Evolutionary conservation across 208 protist species (phyloP), one percentile per base, ranked within the genome.

Genomic region (Acanthamoeba polyphaga): DNA sequence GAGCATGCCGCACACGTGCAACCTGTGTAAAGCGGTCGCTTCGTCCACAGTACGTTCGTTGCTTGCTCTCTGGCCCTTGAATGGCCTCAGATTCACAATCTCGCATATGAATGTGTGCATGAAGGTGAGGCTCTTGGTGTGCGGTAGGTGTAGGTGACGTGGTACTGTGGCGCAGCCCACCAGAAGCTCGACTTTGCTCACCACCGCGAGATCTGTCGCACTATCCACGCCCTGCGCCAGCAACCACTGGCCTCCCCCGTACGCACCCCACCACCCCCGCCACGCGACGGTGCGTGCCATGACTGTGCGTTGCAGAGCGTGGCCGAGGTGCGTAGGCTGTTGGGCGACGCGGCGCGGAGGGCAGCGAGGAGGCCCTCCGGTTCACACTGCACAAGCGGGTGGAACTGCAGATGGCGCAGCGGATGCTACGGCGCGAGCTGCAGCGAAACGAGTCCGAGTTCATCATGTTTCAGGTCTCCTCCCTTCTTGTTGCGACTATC

Each of bases 301-400:
- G 3, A 7, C 15, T 15, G 55, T 58, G 53, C 15, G 1, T 2
- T 3, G 24, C 22, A 22, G 66, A 17, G 13, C 27, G 32, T 74
- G 24, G 66, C 15, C 32, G 32, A 74, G 29, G 24, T 74, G 66
- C 24, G 24, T 13, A 12, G 66, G 2, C 22, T 74, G 66, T 13
- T 34, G 24, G 66, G 66, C 29, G 32, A n/a, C 4, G 66, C 38
- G 66, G 22, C 24, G 32, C 29, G 66, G 62, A 70, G 8, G 66
- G 66, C 66, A 74, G 66, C 66, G 66, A 74, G 66, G 32, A 74
- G 7, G 24, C 66, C 12, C 29, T 74, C 32, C 66, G 66, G 32
- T 74, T 74, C 66, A 74, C 32, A 29, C 32, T 74, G 32, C 66
- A 74, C 66, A 74, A 74, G 66, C 66, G 66, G n/a, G 2, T 74